phyloP scores from a whole-genome alignment of 106 monocot genomes.

The Dendrobium catenatum region DNA sequence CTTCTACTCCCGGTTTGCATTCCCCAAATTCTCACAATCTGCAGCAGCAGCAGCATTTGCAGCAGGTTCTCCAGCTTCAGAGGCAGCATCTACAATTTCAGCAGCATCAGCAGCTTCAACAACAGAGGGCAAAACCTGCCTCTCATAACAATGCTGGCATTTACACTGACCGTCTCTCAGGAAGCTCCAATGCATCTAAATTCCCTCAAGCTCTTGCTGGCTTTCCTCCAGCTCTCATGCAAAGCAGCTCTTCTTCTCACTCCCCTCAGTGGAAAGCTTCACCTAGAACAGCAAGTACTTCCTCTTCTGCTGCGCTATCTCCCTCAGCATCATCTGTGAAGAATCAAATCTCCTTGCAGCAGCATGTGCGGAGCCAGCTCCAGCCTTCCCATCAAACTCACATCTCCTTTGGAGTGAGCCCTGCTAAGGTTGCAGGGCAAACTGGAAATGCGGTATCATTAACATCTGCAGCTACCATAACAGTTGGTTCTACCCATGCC shows the following conservation, averaged over 20 bases:
- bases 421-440: constrained; percentile 12
- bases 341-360: constrained; percentile 37
- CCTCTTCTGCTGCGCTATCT: background rate
- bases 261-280: constrained; percentile 62
- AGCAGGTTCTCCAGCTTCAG: constrained; percentile 35
- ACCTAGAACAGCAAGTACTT: constrained; percentile 8
- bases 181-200: constrained; percentile 24
- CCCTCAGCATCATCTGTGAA: constrained; percentile 17
- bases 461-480: constrained; percentile 23
- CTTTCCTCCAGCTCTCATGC: constrained; percentile 54
- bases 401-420: constrained; percentile 58
- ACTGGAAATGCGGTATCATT: constrained; percentile 12
- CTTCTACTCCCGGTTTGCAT: background rate
- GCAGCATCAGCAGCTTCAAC: constrained; percentile 31
- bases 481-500: constrained; percentile 35
- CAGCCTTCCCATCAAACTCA: constrained; percentile 33
- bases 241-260: constrained; percentile 22
- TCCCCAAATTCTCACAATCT: constrained; percentile 6
- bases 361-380: constrained; percentile 20
- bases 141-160: constrained; percentile 17
- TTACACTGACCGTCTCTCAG: constrained; percentile 31
- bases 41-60: constrained; percentile 10
- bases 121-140: constrained; percentile 35
- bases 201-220: constrained; percentile 44
- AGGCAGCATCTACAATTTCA: constrained; percentile 32